Base-by-base conservation (phyloP, 192 early-diverging fungal species). In the Globomyces pollinis-pini region DNA sequence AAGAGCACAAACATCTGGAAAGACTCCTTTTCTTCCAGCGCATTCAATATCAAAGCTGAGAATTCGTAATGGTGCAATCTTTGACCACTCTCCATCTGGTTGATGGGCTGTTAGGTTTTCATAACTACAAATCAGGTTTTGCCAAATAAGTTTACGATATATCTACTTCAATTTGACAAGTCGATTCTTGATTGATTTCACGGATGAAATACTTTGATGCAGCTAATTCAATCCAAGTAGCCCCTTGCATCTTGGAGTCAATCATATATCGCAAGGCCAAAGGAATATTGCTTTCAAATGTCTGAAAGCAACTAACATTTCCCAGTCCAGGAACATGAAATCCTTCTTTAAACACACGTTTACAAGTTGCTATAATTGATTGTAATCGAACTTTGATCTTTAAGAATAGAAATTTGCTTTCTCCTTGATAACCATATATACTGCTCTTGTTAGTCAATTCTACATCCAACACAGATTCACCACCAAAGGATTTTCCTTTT, bases 41-140 rank as follows among this genome's bases (percentile, higher is more conserved):
- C 96, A 99, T 72, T 99, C 96, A 56, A 99, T 99, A 86, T 99
- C 96, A 60, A 99, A 93, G 60, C 90, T 93, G 38, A 99, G 64
- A 54, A 99, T 88, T 34, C 96, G 81, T 32, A 96, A 75, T 1
- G 96, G 96, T 3, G 96, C 96, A 50, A 94, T 84, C 60, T 91
- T 86, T 16, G 85, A 88, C 90, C 91, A 97, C 39, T 95, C 87
- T 49, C 84, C 87, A 53, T 93, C 90, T 2, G 94, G 86, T 24
- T 86, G 74, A 58, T 97, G 89, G 12, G 88, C 77, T 41, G 93
- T 75, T 15, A 98, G 63, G 57, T n/a, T n/a, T n/a, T n/a, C n/a
- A n/a, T n/a, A n/a, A n/a, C n/a, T n/a, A n/a, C n/a, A n/a, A n/a
- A 13, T 29, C 8, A 39, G n/a, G 24, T 7, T 29, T 20, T 16